Evolutionary conservation across 1,284 basidiomycete genomes (phyloP).

Genomic region (Fomes fomentarius): DNA sequence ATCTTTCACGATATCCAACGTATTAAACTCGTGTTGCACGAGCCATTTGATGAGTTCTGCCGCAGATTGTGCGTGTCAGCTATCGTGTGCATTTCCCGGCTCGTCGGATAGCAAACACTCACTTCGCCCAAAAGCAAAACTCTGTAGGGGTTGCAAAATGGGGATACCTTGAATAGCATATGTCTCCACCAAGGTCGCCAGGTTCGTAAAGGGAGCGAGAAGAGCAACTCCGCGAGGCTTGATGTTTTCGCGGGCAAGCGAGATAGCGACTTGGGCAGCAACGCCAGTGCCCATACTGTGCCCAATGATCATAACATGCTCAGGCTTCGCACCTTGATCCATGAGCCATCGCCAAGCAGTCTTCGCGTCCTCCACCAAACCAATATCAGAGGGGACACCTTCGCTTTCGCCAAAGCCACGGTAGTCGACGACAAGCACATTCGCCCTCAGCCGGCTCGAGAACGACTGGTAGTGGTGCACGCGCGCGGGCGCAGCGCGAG

Average conservation of each 20-base stretch:
- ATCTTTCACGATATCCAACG: constrained; percentile 54
- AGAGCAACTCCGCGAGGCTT: constrained; percentile 68
- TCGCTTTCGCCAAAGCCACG: constrained; percentile 92
- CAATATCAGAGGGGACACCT: constrained; percentile 76
- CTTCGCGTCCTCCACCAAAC: constrained; percentile 76
- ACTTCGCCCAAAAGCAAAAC: constrained; percentile 75
- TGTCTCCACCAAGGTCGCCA: constrained; percentile 67
- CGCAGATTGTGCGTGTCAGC: not conserved
- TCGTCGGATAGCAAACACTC: constrained; percentile 33
- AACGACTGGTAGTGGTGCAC: constrained; percentile 65
- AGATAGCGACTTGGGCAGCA: constrained; percentile 60
- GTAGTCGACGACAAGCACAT: constrained; percentile 88
- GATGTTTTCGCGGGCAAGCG: constrained; percentile 57
- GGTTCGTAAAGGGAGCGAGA: constrained; percentile 78
- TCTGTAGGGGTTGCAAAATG: constrained; percentile 69
- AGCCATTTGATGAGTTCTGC: constrained; percentile 61
- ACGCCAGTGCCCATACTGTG: constrained; percentile 87
- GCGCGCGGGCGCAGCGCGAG: constrained; percentile 69
- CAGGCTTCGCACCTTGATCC: constrained; percentile 54
- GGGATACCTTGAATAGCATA: constrained; percentile 76
- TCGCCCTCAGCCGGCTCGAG: constrained; percentile 65
- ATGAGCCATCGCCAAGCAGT: constrained; percentile 84
- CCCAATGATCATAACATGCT: constrained; percentile 74
- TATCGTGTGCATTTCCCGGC: too few relatives aligned
- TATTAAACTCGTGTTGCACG: constrained; percentile 70